phyloP scores from a whole-genome alignment of 2,329 filamentous ascomycete genomes.

The Clonostachys solani region DNA sequence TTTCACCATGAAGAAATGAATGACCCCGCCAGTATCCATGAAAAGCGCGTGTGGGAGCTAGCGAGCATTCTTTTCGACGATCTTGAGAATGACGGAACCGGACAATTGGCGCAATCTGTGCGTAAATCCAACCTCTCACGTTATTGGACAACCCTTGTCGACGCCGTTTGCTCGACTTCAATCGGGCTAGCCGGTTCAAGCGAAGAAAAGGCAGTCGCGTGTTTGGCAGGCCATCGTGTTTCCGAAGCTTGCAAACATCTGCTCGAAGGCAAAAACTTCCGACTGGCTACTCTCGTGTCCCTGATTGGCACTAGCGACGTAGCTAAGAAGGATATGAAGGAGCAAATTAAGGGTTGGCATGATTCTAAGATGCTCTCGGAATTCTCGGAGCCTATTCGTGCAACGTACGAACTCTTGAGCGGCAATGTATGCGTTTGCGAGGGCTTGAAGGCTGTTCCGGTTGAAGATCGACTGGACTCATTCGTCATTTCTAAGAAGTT shows the following conservation, averaged over 20 bases:
- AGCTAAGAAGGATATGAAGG: constrained; percentile 68
- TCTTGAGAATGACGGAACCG: constrained; percentile 29
- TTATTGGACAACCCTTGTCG: constrained; percentile 65
- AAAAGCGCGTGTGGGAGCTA: constrained; percentile 79
- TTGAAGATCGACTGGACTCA: constrained; percentile 75
- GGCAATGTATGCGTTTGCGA: constrained; percentile 84
- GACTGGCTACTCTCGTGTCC: constrained; percentile 78
- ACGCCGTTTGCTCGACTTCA: constrained; percentile 47
- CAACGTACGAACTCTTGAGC: constrained; percentile 83
- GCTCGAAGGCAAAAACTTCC: constrained; percentile 71
- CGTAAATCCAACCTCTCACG: constrained; percentile 63
- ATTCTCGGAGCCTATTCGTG: constrained; percentile 77
- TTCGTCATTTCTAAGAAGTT: constrained; percentile 85
- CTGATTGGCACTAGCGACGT: constrained; percentile 72
- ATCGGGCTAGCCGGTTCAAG: constrained; percentile 55
- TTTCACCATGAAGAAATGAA: constrained; percentile 35
- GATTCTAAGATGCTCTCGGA: constrained; percentile 81
- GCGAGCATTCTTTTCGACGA: constrained; percentile 83
- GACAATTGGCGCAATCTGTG: constrained; percentile 14
- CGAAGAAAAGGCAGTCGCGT: constrained; percentile 81
- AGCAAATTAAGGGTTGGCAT: constrained; percentile 82
- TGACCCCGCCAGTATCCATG: constrained; percentile 49
- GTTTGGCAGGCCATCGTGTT: constrained; percentile 74
- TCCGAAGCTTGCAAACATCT: constrained; percentile 80
- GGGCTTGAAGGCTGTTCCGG: constrained; percentile 66